Conservation (phyloP, 148 eudicot species). For the Cornus controversa region DNA sequence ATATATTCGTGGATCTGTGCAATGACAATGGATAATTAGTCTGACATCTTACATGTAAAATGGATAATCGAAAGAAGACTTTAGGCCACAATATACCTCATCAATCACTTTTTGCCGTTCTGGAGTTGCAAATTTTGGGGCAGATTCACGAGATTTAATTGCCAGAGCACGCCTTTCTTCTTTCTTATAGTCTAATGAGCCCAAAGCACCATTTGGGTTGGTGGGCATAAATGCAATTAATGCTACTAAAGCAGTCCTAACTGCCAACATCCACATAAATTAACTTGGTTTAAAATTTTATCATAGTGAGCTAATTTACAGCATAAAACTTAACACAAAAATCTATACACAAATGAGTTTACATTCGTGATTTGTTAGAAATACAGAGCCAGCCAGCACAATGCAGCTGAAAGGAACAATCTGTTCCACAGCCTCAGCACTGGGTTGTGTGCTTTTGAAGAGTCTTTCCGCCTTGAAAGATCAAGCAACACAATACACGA, state of each 20-base stretch:
- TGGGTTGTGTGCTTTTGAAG: not conserved
- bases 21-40: not conserved
- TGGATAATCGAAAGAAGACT: not conserved
- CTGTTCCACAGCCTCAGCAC: not conserved
- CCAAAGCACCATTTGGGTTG: slow-evolving; percentile 92
- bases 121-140: slow-evolving; percentile 77
- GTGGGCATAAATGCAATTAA: slow-evolving; percentile 99
- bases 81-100: slow-evolving; percentile 52
- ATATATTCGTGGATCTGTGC: slow-evolving; percentile 81
- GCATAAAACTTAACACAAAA: not conserved
- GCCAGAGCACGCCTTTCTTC: slow-evolving; percentile 86
- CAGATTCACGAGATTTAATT: slow-evolving; percentile 77
- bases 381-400: not conserved
- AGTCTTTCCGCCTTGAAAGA: not conserved
- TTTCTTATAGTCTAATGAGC: slow-evolving; percentile 84
- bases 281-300: not conserved
- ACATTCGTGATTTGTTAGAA: not conserved
- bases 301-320: not conserved
- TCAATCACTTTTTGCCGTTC: slow-evolving; percentile 93
- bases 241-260: slow-evolving; percentile 93
- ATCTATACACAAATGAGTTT: not conserved
- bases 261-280: slow-evolving; percentile 39
- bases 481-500: not conserved
- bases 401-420: not conserved
- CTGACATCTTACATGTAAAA: not conserved